Conservation (phyloP, 2,329 filamentous ascomycete species). For the Colletotrichum sidae region DNA sequence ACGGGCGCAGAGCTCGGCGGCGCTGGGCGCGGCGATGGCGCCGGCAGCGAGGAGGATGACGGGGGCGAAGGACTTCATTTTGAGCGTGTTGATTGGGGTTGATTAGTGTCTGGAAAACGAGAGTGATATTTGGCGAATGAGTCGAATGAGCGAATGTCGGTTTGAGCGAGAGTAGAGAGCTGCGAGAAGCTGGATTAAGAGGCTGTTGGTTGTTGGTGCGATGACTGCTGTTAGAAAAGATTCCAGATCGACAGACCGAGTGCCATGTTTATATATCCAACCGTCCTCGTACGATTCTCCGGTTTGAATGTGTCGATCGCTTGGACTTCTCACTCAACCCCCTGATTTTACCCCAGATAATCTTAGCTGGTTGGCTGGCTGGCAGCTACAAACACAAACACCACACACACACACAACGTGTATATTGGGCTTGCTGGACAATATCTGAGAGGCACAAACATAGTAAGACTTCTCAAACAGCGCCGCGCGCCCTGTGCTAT, state of each 20-base stretch:
- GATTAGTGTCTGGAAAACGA: neutral
- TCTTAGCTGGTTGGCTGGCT: neutral
- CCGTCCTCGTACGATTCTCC: constrained; percentile 4
- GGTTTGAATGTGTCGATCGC: constrained; percentile 5
- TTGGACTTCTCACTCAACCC: constrained; percentile 18
- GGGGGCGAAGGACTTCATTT: constrained; percentile 30
- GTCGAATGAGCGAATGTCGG: neutral
- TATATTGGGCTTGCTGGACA: neutral
- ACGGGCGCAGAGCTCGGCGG: constrained; percentile 25
- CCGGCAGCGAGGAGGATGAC: constrained; percentile 30
- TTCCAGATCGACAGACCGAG: constrained; percentile 9
- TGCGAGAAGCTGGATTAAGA: constrained; percentile 9
- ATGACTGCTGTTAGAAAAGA: constrained; percentile 10
- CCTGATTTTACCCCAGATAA: constrained; percentile 34
- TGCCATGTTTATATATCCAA: constrained; percentile 28
- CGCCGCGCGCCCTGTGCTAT: constrained; percentile 22
- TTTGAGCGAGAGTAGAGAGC: constrained; percentile 13
- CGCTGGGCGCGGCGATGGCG: constrained; percentile 18
- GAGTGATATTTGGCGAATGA: too few species aligned
- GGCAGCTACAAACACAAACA: neutral
- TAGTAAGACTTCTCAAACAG: constrained; percentile 19
- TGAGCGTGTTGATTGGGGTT: neutral
- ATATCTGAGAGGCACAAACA: neutral
- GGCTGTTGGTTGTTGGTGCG: constrained; percentile 18
- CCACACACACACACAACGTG: neutral